Conservation (phyloP, 306 rosid species). For the Trichosanthes truncata region DNA sequence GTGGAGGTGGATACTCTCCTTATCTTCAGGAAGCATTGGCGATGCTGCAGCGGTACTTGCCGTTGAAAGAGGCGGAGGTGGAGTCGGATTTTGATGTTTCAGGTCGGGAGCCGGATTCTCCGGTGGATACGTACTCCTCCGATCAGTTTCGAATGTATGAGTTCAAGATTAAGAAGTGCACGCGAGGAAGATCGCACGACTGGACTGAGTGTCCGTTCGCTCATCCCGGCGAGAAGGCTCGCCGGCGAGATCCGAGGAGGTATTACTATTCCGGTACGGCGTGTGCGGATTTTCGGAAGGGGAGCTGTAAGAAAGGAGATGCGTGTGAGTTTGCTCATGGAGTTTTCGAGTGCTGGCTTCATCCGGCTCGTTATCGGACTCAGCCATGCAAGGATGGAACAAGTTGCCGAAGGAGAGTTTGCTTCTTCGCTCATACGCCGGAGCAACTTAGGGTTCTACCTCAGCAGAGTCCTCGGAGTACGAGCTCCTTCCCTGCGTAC, state of each 20-base stretch:
- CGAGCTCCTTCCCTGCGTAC: constrained; percentile 17
- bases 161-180: constrained; percentile 75
- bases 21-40: constrained; percentile 47
- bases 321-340: constrained; percentile 89
- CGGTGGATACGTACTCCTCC: constrained; percentile 73
- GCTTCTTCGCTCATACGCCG: constrained; percentile 91
- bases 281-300: constrained; percentile 90
- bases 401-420: constrained; percentile 66
- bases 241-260: constrained; percentile 89
- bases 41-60: constrained; percentile 57
- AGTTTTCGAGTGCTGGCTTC: constrained; percentile 98
- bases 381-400: constrained; percentile 97
- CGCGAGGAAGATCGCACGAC: constrained; percentile 89
- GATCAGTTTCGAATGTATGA: constrained; percentile 93
- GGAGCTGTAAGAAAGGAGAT: constrained; percentile 70
- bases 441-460: constrained; percentile 76
- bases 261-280: constrained; percentile 82
- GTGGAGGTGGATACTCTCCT: constrained; percentile 43
- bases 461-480: constrained; percentile 47
- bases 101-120: constrained; percentile 45
- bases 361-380: constrained; percentile 87
- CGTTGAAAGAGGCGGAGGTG: constrained; percentile 35
- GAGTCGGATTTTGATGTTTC: constrained; percentile 51
- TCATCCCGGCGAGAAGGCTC: constrained; percentile 97
- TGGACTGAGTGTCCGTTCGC: constrained; percentile 99